These are phyloP conservation scores for Kregervanrija delftensis DNA, from an alignment of 805 yeast species.

Conservation along the genomic window DNA sequence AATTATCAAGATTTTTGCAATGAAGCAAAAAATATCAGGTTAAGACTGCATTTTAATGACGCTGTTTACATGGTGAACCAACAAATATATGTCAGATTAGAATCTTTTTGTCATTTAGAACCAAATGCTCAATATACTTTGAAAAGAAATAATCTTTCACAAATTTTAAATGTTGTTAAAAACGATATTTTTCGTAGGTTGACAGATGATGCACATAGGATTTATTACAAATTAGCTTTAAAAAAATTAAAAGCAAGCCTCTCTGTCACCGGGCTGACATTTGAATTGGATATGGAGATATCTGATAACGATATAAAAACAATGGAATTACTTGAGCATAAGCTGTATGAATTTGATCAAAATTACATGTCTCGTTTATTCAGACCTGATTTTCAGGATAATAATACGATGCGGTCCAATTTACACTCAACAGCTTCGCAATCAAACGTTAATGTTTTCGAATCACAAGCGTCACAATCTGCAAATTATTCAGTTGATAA, in stretches of 20 bases:
- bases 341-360: background rate
- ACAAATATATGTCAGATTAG: background rate
- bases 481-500: too few relatives aligned
- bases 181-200: background rate
- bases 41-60: conserved; percentile 3
- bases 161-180: background rate
- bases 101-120: background rate
- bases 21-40: too few relatives aligned
- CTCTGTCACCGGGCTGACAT: background rate
- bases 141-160: background rate
- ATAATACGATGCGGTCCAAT: background rate
- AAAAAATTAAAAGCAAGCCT: conserved; percentile 1
- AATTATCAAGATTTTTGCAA: too few relatives aligned
- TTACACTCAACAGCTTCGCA: background rate
- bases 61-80: conserved; percentile 1
- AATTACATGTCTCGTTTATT: too few relatives aligned
- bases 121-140: background rate
- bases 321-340: conserved; percentile 1
- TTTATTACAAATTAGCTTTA: conserved; percentile 3
- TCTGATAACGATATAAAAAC: background rate
- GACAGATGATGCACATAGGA: background rate
- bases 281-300: background rate
- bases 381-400: too few relatives aligned
- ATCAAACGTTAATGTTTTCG: background rate
- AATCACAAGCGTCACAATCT: too few relatives aligned